phyloP scores from a whole-genome alignment of 805 yeast genomes.

The Lipomyces chichibuensis region DNA sequence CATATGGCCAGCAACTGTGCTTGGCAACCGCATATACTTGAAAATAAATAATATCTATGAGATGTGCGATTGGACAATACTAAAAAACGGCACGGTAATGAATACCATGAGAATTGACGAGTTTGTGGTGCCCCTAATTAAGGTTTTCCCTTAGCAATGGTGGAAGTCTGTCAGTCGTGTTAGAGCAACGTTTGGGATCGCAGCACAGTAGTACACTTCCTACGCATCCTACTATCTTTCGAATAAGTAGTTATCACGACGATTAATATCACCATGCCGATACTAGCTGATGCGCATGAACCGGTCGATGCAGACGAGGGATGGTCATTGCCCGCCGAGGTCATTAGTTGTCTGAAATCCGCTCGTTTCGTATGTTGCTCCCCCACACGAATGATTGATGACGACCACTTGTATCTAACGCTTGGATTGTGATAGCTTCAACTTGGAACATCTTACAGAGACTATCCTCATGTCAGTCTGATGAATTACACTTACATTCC shows the following conservation, averaged over 20 bases:
- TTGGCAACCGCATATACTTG: background rate
- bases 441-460: conserved; percentile 74
- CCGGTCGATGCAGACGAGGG: conserved; percentile 2
- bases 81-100: background rate
- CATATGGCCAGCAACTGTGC: background rate
- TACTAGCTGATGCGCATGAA: background rate
- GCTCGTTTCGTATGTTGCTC: conserved; percentile 28
- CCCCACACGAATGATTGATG: background rate
- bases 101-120: background rate
- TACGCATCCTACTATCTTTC: background rate
- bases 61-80: background rate
- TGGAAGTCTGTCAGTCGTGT: background rate
- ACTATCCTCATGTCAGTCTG: conserved; percentile 81
- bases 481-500: conserved; percentile 83
- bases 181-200: no score
- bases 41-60: background rate
- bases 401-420: background rate
- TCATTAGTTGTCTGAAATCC: conserved; percentile 28
- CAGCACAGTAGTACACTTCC: no score
- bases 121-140: background rate
- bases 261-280: background rate
- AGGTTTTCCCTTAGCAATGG: background rate
- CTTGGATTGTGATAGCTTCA: conserved; percentile 54
- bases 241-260: background rate
- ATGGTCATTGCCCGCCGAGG: conserved; percentile 26